Conservation (phyloP, 2,329 filamentous ascomycete genomes). For the Sordariomycetes sp. region DNA sequence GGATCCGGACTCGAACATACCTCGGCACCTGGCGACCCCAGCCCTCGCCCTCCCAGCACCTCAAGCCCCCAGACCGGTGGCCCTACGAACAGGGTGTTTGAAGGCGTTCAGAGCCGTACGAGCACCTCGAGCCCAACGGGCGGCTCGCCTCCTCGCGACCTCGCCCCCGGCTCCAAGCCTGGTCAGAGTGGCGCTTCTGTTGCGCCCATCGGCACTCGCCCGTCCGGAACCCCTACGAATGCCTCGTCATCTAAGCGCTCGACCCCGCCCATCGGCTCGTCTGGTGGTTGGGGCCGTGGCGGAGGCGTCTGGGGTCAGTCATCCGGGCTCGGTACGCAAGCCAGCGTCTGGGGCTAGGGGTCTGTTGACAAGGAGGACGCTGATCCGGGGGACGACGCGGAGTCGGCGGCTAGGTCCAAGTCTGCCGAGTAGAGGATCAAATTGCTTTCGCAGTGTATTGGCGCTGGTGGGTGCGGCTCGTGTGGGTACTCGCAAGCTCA, state of each 20-base stretch:
- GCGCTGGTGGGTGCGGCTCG: no score
- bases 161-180: conserved; percentile 43
- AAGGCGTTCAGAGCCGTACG: conserved; percentile 59
- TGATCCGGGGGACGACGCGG: no score
- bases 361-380: neutral
- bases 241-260: conserved; percentile 60
- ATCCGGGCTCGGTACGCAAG: conserved; percentile 74
- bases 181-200: conserved; percentile 55
- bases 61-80: conserved; percentile 66
- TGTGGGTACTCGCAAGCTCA: no score
- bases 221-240: conserved; percentile 46
- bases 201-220: conserved; percentile 88
- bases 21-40: conserved; percentile 39
- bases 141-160: conserved; percentile 66
- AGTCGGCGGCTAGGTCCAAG: no score
- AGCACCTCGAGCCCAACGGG: conserved; percentile 76
- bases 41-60: conserved; percentile 72
- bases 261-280: conserved; percentile 87
- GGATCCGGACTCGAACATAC: conserved; percentile 28
- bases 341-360: conserved; percentile 85
- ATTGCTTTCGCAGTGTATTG: neutral
- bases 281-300: conserved; percentile 71
- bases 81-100: conserved; percentile 49
- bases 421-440: no score
- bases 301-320: conserved; percentile 80